Evolutionary conservation across 352 stramenopile genomes (phyloP).

Genomic region (Pythium scleroteichum): DNA sequence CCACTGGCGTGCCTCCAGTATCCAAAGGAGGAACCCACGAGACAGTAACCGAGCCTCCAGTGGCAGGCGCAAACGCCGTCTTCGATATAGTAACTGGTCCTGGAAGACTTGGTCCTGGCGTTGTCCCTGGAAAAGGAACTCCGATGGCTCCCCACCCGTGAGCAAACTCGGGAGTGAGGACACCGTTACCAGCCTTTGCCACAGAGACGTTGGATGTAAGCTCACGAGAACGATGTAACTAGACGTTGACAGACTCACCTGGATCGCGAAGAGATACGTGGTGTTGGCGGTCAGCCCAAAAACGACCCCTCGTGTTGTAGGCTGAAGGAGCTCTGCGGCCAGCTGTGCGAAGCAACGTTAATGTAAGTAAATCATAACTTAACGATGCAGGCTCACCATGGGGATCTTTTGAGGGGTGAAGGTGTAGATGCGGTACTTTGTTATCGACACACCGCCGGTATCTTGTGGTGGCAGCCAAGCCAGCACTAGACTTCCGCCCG

Average conservation of each 20-base stretch:
- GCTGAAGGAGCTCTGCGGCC: slow-evolving; percentile 16
- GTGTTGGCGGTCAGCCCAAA: slow-evolving; percentile 33
- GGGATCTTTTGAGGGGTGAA: slow-evolving; percentile 9
- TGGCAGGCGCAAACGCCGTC: slow-evolving; percentile 12
- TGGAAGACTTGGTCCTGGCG: slow-evolving; percentile 32
- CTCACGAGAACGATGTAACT: not conserved
- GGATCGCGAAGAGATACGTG: slow-evolving; percentile 46
- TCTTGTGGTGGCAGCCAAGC: slow-evolving; percentile 48
- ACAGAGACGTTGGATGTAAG: not conserved
- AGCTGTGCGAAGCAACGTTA: slow-evolving; percentile 11
- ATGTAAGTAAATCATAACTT: too few relatives aligned
- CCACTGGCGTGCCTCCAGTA: slow-evolving; percentile 40
- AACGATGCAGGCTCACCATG: slow-evolving; percentile 11
- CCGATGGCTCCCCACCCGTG: slow-evolving; percentile 53
- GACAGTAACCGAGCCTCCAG: slow-evolving; percentile 57
- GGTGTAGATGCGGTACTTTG: slow-evolving; percentile 58
- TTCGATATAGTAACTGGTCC: slow-evolving; percentile 23
- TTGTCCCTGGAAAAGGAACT: slow-evolving; percentile 34
- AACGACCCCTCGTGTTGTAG: not conserved
- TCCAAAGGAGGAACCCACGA: slow-evolving; percentile 51
- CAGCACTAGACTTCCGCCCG: slow-evolving; percentile 45
- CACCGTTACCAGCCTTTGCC: slow-evolving; percentile 45
- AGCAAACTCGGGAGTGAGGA: slow-evolving; percentile 30
- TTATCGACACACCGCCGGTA: slow-evolving; percentile 51
- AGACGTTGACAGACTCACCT: slow-evolving; percentile 34